Evolutionary conservation across 257 asterid genomes (phyloP).

Genomic region (Plectranthus barbatus): DNA sequence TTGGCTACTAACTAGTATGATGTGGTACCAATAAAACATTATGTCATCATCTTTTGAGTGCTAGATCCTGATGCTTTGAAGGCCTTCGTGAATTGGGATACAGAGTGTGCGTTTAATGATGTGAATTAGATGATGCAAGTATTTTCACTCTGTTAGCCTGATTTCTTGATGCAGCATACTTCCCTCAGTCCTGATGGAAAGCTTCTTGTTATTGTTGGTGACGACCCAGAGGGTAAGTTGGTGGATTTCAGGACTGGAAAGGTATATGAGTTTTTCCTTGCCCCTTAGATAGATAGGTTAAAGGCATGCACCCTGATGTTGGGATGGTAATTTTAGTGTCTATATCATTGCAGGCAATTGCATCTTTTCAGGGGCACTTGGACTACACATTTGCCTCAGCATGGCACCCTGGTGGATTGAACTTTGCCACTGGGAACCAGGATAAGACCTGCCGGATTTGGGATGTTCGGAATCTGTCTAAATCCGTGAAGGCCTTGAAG

Average conservation of each 20-base stretch:
- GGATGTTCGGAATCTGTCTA: conserved; percentile 68
- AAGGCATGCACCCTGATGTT: background rate
- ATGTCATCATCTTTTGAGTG: background rate
- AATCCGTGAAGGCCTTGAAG: conserved; percentile 53
- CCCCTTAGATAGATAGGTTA: background rate
- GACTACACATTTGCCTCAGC: conserved; percentile 93
- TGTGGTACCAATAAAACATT: background rate
- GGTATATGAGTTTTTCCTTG: conserved; percentile 32
- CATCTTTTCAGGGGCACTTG: conserved; percentile 59
- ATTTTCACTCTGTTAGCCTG: background rate
- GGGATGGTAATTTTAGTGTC: background rate
- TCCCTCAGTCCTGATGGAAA: conserved; percentile 80
- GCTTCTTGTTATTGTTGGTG: conserved; percentile 75
- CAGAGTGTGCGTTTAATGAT: background rate
- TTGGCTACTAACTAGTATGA: background rate
- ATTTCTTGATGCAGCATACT: conserved; percentile 58
- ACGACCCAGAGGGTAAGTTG: conserved; percentile 62
- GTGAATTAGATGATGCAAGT: background rate
- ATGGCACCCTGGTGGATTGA: conserved; percentile 84
- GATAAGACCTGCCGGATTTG: conserved; percentile 87
- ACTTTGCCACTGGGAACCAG: conserved; percentile 93
- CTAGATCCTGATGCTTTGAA: background rate
- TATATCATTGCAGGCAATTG: conserved; percentile 37
- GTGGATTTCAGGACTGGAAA: conserved; percentile 71
- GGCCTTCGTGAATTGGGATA: background rate